These are phyloP conservation scores for Microstegium vimineum DNA, from an alignment of 176 grass and related monocot genomes.

Conservation along the genomic window DNA sequence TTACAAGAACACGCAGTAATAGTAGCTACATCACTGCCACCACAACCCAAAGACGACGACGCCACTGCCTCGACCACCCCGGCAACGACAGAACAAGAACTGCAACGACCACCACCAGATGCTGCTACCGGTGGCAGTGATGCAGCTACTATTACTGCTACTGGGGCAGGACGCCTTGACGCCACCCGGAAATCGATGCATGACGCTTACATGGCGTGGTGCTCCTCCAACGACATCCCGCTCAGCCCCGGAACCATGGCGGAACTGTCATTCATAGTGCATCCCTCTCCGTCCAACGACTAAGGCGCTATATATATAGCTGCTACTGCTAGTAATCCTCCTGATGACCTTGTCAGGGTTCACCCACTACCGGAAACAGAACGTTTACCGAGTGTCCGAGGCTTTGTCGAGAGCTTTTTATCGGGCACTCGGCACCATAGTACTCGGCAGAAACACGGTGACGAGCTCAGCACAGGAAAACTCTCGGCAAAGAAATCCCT, in stretches of 20 bases:
- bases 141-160: no score
- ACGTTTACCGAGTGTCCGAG: no score
- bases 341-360: no score
- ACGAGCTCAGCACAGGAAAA: no score
- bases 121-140: not conserved
- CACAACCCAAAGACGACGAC: not conserved
- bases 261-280: not conserved
- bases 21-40: no score
- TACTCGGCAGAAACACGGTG: no score
- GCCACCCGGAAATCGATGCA: not conserved
- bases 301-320: not conserved
- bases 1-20: no score
- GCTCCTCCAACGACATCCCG: conserved; percentile 16
- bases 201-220: conserved; percentile 23
- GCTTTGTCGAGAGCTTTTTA: no score
- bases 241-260: conserved; percentile 29
- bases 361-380: no score
- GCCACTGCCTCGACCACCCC: not conserved
- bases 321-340: not conserved
- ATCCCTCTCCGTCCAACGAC: not conserved
- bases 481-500: no score
- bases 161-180: not conserved
- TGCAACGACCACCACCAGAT: not conserved
- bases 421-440: no score
- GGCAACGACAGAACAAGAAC: not conserved